Base-by-base conservation (phyloP, 352 stramenopile species). In the Phytophthora brassicae region DNA sequence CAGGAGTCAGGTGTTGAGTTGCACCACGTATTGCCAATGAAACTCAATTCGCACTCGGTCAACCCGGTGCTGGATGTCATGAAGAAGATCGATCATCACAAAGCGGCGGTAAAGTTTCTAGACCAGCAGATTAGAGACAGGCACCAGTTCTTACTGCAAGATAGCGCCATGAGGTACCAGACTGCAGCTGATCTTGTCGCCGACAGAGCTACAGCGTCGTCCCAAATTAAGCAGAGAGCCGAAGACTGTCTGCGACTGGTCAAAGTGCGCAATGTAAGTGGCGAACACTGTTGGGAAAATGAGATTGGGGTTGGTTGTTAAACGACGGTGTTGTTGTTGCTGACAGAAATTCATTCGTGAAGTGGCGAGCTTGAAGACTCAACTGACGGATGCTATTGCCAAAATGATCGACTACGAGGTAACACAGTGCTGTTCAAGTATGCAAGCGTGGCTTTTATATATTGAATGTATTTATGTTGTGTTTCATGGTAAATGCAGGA, bases 61-160 rank as follows among this genome's bases (percentile, higher is more conserved):
- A 90, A 94, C 55, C 84, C 82, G 1, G 77, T 91, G 48, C 56
- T 94, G 13, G 68, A 94, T 33, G 72, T 79, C 31, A 72, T 94
- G 6, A 94, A 94, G 68, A 84, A 88, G 41, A 94, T 94, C 52
- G 84, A 94, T 39, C 70, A 90, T 53, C 74, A 86, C 52, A 91
- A 88, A 52, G 74, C 74, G 9, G 80, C 74, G 29, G 77, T 94
- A 41, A 74, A 75, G 26, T 87, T 78, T 42, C 52, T 94, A 56
- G 74, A 94, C 54, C 69, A 79, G 38, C 65, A 75, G 33, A 78
- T 94, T 35, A 51, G 62, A 57, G 68, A 81, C 24, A 70, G 84
- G 26, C 81, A 94, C 43, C 74, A 88, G 60, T 70, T 77, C 22
- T 46, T 89, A 14, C 49, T 92, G 22, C 70, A 72, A 22, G 68